Evolutionary conservation across 257 asterid genomes (phyloP).

Genomic region (Capsicum chinense): DNA sequence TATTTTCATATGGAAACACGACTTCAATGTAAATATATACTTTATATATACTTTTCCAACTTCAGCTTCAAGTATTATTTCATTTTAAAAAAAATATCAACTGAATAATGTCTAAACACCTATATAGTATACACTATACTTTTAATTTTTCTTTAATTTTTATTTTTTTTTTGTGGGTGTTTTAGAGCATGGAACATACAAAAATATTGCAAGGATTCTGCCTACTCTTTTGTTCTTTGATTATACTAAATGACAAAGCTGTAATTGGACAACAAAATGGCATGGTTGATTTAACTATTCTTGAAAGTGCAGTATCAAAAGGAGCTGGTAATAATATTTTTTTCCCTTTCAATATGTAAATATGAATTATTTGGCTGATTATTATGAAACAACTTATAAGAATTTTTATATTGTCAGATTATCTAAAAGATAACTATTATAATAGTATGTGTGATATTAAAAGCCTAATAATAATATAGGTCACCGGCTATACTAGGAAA

Average conservation of each 20-base stretch:
- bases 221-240: background rate
- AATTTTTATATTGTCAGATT: background rate
- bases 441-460: background rate
- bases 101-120: too few species aligned
- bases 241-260: background rate
- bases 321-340: slow-evolving; percentile 27
- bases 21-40: too few species aligned
- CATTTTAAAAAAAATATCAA: too few species aligned
- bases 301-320: slow-evolving; percentile 24
- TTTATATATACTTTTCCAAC: too few species aligned
- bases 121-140: too few species aligned
- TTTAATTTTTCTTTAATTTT: background rate
- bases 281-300: slow-evolving; percentile 15
- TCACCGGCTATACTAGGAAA: too few species aligned
- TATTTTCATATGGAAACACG: too few species aligned
- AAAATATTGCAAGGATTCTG: background rate
- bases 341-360: background rate
- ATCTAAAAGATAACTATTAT: background rate
- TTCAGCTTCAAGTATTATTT: too few species aligned
- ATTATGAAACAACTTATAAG: background rate
- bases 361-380: background rate
- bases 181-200: background rate
- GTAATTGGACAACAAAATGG: background rate
- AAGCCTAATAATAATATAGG: background rate
- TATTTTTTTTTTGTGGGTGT: background rate